These are phyloP conservation scores for Leptodermis oblonga DNA, from an alignment of 257 asterid species.

Conservation along the genomic window DNA sequence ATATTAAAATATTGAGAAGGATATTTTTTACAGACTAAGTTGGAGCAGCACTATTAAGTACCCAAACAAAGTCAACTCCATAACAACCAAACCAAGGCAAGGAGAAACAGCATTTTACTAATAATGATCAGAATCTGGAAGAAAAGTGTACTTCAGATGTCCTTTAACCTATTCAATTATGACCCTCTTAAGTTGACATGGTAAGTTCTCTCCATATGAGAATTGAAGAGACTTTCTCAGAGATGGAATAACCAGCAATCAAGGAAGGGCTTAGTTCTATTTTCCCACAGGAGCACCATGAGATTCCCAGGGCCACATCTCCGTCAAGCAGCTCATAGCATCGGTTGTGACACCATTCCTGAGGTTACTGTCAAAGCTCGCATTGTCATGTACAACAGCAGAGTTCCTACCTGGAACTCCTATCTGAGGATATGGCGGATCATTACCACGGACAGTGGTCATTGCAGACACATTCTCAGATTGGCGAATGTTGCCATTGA, in stretches of 20 bases:
- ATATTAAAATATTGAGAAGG: no score
- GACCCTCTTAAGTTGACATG: not conserved
- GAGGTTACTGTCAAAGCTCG: slow-evolving; percentile 28
- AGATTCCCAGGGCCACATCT: slow-evolving; percentile 64
- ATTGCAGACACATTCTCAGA: slow-evolving; percentile 40
- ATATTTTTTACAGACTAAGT: no score
- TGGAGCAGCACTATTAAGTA: not conserved
- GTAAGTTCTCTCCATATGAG: not conserved
- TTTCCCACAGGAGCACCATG: slow-evolving; percentile 42
- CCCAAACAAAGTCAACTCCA: not conserved
- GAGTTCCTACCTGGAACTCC: slow-evolving; percentile 27
- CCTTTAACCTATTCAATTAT: not conserved
- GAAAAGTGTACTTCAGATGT: not conserved
- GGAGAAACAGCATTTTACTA: not conserved
- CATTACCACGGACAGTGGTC: slow-evolving; percentile 29
- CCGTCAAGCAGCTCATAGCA: slow-evolving; percentile 33
- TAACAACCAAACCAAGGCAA: not conserved
- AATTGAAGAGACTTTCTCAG: not conserved
- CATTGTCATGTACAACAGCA: slow-evolving; percentile 20
- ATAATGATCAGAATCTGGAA: not conserved
- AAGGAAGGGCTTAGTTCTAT: slow-evolving; percentile 10
- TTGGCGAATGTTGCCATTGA: slow-evolving; percentile 25
- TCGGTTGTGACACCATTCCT: slow-evolving; percentile 36
- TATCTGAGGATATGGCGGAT: slow-evolving; percentile 24
- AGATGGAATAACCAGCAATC: not conserved